Evolutionary conservation across 2,329 filamentous ascomycete genomes (phyloP).

Genomic region (Ophiognomonia clavigignenti-juglandacearum): DNA sequence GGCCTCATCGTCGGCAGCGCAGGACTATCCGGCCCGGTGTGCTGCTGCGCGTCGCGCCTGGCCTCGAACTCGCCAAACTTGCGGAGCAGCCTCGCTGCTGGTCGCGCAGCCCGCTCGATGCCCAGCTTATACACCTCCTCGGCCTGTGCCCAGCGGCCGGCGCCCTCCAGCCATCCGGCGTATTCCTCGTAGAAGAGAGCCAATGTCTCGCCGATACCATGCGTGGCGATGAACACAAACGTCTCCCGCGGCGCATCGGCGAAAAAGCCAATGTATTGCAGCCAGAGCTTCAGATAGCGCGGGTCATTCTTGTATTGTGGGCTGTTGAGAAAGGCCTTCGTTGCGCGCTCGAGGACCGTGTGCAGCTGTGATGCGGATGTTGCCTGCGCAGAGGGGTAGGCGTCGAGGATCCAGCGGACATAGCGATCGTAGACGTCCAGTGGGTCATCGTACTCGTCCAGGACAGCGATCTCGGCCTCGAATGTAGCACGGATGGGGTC

Average conservation of each 20-base stretch:
- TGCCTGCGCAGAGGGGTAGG: slow-evolving; percentile 90
- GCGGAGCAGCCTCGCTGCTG: slow-evolving; percentile 72
- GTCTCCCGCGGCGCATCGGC: slow-evolving; percentile 89
- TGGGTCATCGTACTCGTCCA: slow-evolving; percentile 88
- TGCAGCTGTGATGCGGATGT: slow-evolving; percentile 88
- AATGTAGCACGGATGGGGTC: slow-evolving; percentile 77
- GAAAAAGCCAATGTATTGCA: slow-evolving; percentile 90
- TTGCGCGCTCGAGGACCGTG: slow-evolving; percentile 84
- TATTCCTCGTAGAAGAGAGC: slow-evolving; percentile 98
- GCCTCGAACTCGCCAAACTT: slow-evolving; percentile 92
- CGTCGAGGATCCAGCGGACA: slow-evolving; percentile 92
- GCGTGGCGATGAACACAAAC: slow-evolving; percentile 84
- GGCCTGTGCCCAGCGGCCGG: slow-evolving; percentile 80
- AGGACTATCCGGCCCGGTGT: slow-evolving; percentile 69
- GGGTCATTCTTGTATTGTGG: slow-evolving; percentile 92
- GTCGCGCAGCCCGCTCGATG: slow-evolving; percentile 81
- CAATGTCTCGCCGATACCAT: slow-evolving; percentile 79
- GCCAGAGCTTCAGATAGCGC: slow-evolving; percentile 87
- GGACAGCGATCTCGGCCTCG: slow-evolving; percentile 73
- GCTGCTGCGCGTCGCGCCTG: slow-evolving; percentile 53
- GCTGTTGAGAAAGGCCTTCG: slow-evolving; percentile 80
- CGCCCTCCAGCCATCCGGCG: slow-evolving; percentile 83
- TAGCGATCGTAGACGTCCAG: slow-evolving; percentile 95
- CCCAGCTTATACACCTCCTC: slow-evolving; percentile 91
- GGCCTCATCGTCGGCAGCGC: slow-evolving; percentile 79